These are phyloP conservation scores for Dothistroma septosporum DNA, from an alignment of 2,329 filamentous ascomycete species.

Conservation along the genomic window DNA sequence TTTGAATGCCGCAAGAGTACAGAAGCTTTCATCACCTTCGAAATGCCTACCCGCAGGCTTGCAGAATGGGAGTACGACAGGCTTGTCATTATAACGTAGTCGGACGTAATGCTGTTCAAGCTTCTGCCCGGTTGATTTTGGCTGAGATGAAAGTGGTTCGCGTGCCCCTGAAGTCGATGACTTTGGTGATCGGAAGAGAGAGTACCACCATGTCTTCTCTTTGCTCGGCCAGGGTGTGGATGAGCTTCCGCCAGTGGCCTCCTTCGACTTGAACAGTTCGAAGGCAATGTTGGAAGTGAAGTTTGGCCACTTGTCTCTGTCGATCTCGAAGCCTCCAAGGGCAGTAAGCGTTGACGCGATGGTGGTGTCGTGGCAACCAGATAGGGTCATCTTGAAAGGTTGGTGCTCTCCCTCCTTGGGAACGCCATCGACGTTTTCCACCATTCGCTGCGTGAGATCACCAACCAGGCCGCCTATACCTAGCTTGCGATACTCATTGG, in stretches of 20 bases:
- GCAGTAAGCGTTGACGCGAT: conserved; percentile 73
- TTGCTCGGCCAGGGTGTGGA: conserved; percentile 18
- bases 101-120: conserved; percentile 81
- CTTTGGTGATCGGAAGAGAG: conserved; percentile 24
- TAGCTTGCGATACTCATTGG: conserved; percentile 77
- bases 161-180: conserved; percentile 37
- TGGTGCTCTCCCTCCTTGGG: conserved; percentile 40
- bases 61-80: conserved; percentile 80
- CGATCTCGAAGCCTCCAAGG: conserved; percentile 69
- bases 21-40: conserved; percentile 81
- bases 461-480: conserved; percentile 83
- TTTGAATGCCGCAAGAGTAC: conserved; percentile 90
- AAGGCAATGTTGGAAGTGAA: conserved; percentile 90
- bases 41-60: conserved; percentile 72
- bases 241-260: conserved; percentile 23
- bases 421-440: conserved; percentile 39
- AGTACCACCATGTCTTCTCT: conserved; percentile 28
- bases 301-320: conserved; percentile 72
- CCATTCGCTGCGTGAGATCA: conserved; percentile 63
- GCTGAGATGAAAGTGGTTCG: conserved; percentile 55
- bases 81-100: conserved; percentile 82
- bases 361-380: conserved; percentile 91
- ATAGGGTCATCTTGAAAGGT: conserved; percentile 68
- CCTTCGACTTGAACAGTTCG: conserved; percentile 70
- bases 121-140: conserved; percentile 53